Evolutionary conservation across 2,329 filamentous ascomycete species (phyloP), one percentile per base, ranked within the genome.

Genomic region (Stagonosporopsis cucurbitacearum): DNA sequence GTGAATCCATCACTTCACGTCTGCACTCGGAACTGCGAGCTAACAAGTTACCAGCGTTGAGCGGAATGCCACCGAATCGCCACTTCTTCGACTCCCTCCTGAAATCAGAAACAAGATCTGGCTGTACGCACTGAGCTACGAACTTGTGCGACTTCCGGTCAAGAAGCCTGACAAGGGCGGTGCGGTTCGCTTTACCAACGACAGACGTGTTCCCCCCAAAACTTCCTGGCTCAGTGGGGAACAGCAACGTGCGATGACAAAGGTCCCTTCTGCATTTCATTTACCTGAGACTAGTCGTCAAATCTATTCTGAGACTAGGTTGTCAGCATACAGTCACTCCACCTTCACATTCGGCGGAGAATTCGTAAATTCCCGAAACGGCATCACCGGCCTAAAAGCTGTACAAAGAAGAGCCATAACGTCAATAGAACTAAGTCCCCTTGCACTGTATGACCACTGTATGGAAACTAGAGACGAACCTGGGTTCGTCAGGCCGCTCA

Each of bases 281-380:
- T 15, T 54, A 17, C 50, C 44, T 0, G 44, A 54, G 25, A 37
- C 48, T 7, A 46, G 52, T 40, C 56, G 60, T n/a, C 57, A 60
- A 20, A 45, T 63, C 9, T 56, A 60, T 20, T 25, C 43, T 3
- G 57, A 60, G 12, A 35, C 56, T 4, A 20, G 19, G 2, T 19
- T 48, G 11, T 32, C 12, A 0, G 9, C 48, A 1, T 50, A 51
- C 9, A 2, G 17, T 12, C 28, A 30, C 3, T 30, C 28, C 6
- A 30, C 28, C 28, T 30, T 30, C 9, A 30, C 9, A 11, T 11
- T 30, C 9, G 26, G 26, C 26, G 3, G 3, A 30, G 26, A 30
- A 11, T 30, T 30, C 9, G 3, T 30, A 11, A 30, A 30, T 3
- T 30, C 4, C 12, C 26, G 9, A 3, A 30, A 30, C 9, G 9